Percentiles rank a stretch among this genome's conserved stretches.
phyloP scores from a whole-genome alignment of 805 yeast genomes.

The Spathaspora sp. region DNA sequence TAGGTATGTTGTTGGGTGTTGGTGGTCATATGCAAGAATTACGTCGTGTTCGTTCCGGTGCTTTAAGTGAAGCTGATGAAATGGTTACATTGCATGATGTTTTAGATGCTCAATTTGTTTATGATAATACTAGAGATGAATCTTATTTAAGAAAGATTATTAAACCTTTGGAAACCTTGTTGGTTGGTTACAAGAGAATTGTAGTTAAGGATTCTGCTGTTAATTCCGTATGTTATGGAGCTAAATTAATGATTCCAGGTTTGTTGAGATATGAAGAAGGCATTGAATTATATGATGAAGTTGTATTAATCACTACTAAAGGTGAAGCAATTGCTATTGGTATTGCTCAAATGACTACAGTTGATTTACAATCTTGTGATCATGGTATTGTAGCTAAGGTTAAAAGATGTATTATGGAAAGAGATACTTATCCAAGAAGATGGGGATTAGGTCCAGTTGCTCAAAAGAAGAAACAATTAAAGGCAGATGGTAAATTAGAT shows the following conservation, averaged over 20 bases:
- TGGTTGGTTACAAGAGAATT: constrained; percentile 93
- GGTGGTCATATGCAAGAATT: constrained; percentile 99
- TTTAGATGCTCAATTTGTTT: constrained; percentile 96
- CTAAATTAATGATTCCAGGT: constrained; percentile 98
- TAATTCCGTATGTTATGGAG: constrained; percentile 98
- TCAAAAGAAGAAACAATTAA: constrained; percentile 96
- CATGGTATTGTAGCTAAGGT: constrained; percentile 98
- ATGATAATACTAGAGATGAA: constrained; percentile 96
- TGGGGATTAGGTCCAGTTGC: constrained; percentile 99
- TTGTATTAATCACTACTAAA: constrained; percentile 95
- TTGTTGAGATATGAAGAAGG: constrained; percentile 96
- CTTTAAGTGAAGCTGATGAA: constrained; percentile 83
- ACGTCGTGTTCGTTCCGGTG: constrained; percentile 98
- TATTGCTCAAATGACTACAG: constrained; percentile 98
- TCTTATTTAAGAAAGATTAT: constrained; percentile 89
- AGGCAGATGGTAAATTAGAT: constrained; percentile 95
- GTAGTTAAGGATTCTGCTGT: constrained; percentile 94
- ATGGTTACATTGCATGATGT: constrained; percentile 96
- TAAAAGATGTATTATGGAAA: constrained; percentile 99
- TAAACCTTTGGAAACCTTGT: constrained; percentile 90
- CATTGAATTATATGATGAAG: constrained; percentile 95
- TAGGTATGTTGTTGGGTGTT: constrained; percentile 96
- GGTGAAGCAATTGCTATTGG: constrained; percentile 99
- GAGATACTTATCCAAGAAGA: constrained; percentile 98
- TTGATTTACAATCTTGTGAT: constrained; percentile 92